These are phyloP conservation scores for Hypomyces perniciosus DNA, from an alignment of 2,329 filamentous ascomycete species.

Conservation along the genomic window DNA sequence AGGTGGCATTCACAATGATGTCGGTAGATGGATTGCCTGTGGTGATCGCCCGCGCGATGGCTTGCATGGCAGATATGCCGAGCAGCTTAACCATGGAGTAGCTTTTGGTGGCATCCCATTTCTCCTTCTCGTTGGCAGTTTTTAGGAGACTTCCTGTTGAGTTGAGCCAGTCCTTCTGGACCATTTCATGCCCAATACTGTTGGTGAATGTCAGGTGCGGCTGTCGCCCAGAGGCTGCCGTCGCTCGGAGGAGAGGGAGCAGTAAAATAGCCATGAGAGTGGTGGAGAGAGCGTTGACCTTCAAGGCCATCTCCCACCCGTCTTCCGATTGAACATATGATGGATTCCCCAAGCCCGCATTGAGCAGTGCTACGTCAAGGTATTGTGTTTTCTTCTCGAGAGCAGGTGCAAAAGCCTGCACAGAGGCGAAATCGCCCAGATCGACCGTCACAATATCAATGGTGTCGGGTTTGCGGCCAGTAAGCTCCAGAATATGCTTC, in stretches of 20 bases:
- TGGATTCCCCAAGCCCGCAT: slow-evolving; percentile 37
- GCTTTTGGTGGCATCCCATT: slow-evolving; percentile 16
- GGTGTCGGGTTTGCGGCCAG: slow-evolving; percentile 20
- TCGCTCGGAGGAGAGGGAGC: slow-evolving; percentile 37
- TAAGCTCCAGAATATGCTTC: slow-evolving; percentile 27
- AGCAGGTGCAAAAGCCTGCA: slow-evolving; percentile 35
- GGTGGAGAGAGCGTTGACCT: slow-evolving; percentile 54
- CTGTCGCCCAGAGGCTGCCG: slow-evolving; percentile 15
- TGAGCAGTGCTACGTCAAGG: slow-evolving; percentile 40
- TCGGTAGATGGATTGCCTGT: neutral
- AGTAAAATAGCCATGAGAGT: slow-evolving; percentile 47
- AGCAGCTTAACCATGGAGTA: slow-evolving; percentile 25
- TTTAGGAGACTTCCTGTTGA: slow-evolving; percentile 13
- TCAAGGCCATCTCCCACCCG: slow-evolving; percentile 45
- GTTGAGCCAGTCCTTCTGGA: slow-evolving; percentile 12
- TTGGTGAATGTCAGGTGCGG: slow-evolving; percentile 36
- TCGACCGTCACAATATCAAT: slow-evolving; percentile 37
- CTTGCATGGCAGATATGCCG: slow-evolving; percentile 33
- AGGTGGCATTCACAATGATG: slow-evolving; percentile 38
- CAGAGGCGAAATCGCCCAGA: slow-evolving; percentile 38
- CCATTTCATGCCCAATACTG: slow-evolving; percentile 17
- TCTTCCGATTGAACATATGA: slow-evolving; percentile 30
- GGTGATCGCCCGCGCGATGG: slow-evolving; percentile 25
- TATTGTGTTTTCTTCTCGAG: slow-evolving; percentile 29
- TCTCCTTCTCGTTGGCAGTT: slow-evolving; percentile 12